Base-by-base conservation (phyloP, 768 basidiomycete genomes). In the Phylloporus rhodoxanthus region DNA sequence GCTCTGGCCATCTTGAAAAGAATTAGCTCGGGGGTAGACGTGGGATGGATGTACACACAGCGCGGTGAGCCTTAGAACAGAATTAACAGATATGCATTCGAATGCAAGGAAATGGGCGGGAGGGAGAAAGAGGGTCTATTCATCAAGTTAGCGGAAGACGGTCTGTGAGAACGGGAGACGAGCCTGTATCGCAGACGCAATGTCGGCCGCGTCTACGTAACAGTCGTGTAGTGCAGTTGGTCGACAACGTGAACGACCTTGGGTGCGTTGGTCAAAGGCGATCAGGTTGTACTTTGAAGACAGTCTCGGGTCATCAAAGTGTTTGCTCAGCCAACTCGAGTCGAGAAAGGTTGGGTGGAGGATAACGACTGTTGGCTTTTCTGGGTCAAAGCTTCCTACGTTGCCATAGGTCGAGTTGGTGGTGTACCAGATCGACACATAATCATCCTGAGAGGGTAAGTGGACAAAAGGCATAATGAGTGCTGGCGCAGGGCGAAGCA, bases 181-280 rank as follows among this genome's bases (percentile, higher is more conserved):
- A 52, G 82, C 85, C 66, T 80, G 77, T 55, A 78, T 77, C 45
- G 78, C 81, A 14, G 77, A 72, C 4, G 84, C 87, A 32, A 90
- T 58, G 70, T 90, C 87, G 30, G 86, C 88, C 2, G 87, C 85
- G 36, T 86, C 80, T 7, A 88, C 85, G 80, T 85, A 91, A 51
- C 74, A 77, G 66, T 91, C 87, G 58, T 84, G 81, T 40, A 71
- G 69, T 8, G 75, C 77, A 43, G 68, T 79, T 4, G 75, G 77
- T 46, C 79, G 73, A 53, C 70, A 75, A 2, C 65, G 63, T 3
- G 84, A 84, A 63, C 71, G 75, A 13, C 87, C 87, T 23, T 73
- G 72, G 9, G 76, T 73, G 10, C 88, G 80, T 58, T 79, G 77
- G 63, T 90, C 87, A 62, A 89, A 84, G 6, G 84, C 84, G 54